Percentiles rank a stretch among this genome's conserved stretches.
phyloP scores from a whole-genome alignment of 2,329 filamentous ascomycete genomes.

The Ophiobolus disseminans region DNA sequence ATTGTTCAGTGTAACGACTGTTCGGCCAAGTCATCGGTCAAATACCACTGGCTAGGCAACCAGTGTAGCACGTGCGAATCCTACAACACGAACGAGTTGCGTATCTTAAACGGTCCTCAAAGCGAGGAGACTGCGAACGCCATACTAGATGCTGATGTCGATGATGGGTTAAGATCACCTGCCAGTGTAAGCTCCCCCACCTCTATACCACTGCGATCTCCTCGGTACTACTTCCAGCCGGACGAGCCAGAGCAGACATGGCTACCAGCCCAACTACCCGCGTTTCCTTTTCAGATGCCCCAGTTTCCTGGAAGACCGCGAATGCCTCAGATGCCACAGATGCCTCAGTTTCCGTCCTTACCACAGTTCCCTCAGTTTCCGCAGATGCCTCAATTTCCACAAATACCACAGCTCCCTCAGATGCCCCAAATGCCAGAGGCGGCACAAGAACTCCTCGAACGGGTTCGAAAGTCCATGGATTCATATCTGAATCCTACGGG shows the following conservation, averaged over 20 bases:
- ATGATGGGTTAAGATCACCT: constrained; percentile 35
- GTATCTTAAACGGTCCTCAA: constrained; percentile 50
- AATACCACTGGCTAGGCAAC: constrained; percentile 92
- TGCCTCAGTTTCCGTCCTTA: constrained; percentile 40
- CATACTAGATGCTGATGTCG: constrained; percentile 37
- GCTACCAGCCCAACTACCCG: constrained; percentile 46
- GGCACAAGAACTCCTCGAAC: constrained; percentile 46
- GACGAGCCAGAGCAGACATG: constrained; percentile 48
- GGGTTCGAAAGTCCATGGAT: constrained; percentile 50
- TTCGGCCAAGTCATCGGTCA: constrained; percentile 81
- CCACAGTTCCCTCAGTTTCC: constrained; percentile 44
- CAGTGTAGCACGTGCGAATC: constrained; percentile 74
- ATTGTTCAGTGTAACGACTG: constrained; percentile 95
- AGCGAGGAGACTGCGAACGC: constrained; percentile 46
- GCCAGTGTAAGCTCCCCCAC: constrained; percentile 42
- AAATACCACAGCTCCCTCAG: constrained; percentile 37
- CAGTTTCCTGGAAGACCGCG: constrained; percentile 42
- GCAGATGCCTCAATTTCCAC: constrained; percentile 27
- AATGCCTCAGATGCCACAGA: constrained; percentile 40
- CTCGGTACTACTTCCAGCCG: constrained; percentile 47
- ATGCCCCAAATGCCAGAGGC: constrained; percentile 40
- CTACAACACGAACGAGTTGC: constrained; percentile 60
- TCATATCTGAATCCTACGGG: constrained; percentile 53
- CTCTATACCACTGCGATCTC: constrained; percentile 41
- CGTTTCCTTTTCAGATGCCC: constrained; percentile 47